These are phyloP conservation scores for Epicoccum sorghinum DNA, from an alignment of 2,329 filamentous ascomycete species.

Conservation along the genomic window DNA sequence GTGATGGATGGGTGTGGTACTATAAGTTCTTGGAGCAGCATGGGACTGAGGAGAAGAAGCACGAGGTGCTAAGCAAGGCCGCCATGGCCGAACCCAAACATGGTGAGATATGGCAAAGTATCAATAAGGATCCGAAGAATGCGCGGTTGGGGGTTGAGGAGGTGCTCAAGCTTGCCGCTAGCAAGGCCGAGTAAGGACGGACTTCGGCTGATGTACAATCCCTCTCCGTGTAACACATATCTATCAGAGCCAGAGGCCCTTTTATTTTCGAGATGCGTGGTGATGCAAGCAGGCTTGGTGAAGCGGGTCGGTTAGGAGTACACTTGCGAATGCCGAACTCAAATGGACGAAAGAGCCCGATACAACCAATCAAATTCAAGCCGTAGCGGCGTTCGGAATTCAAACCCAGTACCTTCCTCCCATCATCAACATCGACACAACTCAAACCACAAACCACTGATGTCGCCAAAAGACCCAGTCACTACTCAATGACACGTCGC, in stretches of 20 bases:
- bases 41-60: conserved; percentile 90
- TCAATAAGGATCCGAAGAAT: conserved; percentile 86
- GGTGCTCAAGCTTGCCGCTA: conserved; percentile 78
- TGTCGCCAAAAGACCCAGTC: neutral
- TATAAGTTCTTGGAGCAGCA: conserved; percentile 92
- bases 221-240: too few relatives aligned
- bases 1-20: conserved; percentile 98
- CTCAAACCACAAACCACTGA: neutral
- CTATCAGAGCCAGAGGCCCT: too few relatives aligned
- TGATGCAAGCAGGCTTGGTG: too few relatives aligned
- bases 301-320: too few relatives aligned
- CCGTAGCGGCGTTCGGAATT: neutral
- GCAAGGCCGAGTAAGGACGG: conserved; percentile 53
- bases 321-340: too few relatives aligned
- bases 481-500: neutral
- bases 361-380: neutral
- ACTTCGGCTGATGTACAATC: neutral
- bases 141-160: conserved; percentile 77
- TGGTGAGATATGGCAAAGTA: conserved; percentile 86
- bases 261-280: too few relatives aligned
- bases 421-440: neutral
- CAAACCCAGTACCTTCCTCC: neutral
- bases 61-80: conserved; percentile 82
- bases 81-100: conserved; percentile 84
- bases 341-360: too few relatives aligned